Evolutionary conservation across 257 asterid species (phyloP).

Genomic region (Solanum microdontum): DNA sequence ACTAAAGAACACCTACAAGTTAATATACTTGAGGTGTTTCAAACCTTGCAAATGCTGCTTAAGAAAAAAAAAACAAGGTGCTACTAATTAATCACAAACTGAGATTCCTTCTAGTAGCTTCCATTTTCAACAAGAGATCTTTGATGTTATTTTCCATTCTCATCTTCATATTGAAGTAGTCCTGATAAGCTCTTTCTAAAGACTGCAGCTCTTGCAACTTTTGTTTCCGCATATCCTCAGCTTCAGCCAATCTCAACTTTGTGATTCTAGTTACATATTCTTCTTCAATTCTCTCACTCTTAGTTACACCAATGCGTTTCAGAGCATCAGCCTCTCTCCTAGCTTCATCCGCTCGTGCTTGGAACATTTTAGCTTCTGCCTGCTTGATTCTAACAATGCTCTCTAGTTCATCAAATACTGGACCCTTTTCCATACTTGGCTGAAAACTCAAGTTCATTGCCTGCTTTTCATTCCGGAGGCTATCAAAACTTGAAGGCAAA

Average conservation of each 20-base stretch:
- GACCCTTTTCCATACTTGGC: conserved; percentile 31
- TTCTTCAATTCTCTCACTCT: conserved; percentile 70
- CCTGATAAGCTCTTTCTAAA: conserved; percentile 63
- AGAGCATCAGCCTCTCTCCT: conserved; percentile 81
- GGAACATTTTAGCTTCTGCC: conserved; percentile 92
- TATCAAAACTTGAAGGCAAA: conserved; percentile 29
- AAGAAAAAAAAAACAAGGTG: neutral
- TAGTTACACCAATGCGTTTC: conserved; percentile 49
- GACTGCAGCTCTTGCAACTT: conserved; percentile 72
- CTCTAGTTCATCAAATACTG: conserved; percentile 72
- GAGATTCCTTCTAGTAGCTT: conserved; percentile 73
- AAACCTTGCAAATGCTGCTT: neutral
- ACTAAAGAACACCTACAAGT: conserved; percentile 18
- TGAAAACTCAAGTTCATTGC: conserved; percentile 26
- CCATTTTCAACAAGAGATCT: conserved; percentile 85
- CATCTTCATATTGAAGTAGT: conserved; percentile 71
- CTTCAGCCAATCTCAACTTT: conserved; percentile 63
- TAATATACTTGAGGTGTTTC: neutral
- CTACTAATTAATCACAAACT: conserved; percentile 19
- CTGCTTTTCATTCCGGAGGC: conserved; percentile 29
- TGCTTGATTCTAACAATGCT: conserved; percentile 82
- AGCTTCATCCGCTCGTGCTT: conserved; percentile 85
- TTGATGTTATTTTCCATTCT: conserved; percentile 87
- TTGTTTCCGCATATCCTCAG: conserved; percentile 85
- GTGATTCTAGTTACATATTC: conserved; percentile 53